Conservation (phyloP, 2,329 filamentous ascomycete species). For the Fusarium nodosum region DNA sequence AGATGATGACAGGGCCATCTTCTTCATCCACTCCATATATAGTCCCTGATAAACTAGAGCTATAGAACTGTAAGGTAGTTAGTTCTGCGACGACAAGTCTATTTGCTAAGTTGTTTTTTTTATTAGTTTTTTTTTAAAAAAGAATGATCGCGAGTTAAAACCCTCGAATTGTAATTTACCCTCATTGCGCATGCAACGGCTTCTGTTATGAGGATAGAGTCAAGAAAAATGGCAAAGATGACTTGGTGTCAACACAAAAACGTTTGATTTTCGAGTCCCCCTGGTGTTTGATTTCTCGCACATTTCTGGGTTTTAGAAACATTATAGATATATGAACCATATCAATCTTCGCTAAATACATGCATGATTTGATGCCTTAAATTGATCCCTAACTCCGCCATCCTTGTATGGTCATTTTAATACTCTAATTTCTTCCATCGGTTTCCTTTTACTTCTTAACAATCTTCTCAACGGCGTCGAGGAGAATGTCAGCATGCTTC, state of each 20-base stretch:
- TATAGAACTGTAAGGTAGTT: conserved; percentile 4
- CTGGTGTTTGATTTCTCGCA: too few species aligned
- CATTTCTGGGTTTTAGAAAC: background rate
- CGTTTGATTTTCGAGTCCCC: too few species aligned
- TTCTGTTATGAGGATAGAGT: background rate
- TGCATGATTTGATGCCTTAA: conserved; percentile 10
- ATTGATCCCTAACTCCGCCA: conserved; percentile 28
- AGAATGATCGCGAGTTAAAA: background rate
- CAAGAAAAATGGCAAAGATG: background rate
- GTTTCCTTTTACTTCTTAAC: conserved; percentile 59
- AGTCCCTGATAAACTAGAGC: background rate
- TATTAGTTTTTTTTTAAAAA: too few species aligned
- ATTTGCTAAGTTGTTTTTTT: background rate
- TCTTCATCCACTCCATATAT: background rate
- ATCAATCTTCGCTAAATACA: conserved; percentile 20
- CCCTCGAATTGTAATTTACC: background rate
- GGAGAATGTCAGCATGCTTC: conserved; percentile 87
- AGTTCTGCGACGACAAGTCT: background rate
- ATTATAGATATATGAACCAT: conserved; percentile 11
- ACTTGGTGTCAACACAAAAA: background rate
- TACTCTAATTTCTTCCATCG: background rate
- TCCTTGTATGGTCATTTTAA: conserved; percentile 18
- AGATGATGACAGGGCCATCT: background rate
- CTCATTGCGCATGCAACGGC: background rate
- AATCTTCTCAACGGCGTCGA: conserved; percentile 83